Percentiles rank a stretch among this genome's conserved stretches.
Conservation (phyloP, 2,329 filamentous ascomycete species). For the Colletotrichum siamense region DNA sequence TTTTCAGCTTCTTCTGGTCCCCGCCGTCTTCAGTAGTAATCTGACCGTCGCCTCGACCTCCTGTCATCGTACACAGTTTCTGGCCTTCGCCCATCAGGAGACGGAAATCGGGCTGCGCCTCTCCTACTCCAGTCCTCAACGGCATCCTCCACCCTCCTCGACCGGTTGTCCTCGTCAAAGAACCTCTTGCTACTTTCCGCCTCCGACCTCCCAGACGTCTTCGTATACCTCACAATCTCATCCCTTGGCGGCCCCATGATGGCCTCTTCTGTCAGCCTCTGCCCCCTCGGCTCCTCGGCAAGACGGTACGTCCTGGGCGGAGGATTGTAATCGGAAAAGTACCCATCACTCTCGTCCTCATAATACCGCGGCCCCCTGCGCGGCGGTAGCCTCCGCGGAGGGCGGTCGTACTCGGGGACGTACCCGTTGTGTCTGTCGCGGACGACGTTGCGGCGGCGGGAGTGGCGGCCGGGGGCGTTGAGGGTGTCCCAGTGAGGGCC, state of each 20-base stretch:
- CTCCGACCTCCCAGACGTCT: neutral
- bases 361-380: constrained; percentile 12
- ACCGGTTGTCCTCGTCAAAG: neutral
- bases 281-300: neutral
- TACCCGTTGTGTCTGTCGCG: constrained; percentile 10
- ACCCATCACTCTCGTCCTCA: constrained; percentile 17
- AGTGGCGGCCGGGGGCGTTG: neutral
- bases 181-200: neutral
- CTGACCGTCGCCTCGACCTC: neutral
- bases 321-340: neutral
- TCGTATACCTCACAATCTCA: constrained; percentile 12
- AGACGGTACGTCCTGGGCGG: neutral
- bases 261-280: neutral
- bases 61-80: neutral
- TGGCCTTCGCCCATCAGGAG: neutral
- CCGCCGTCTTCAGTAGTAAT: neutral
- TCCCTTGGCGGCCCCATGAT: neutral
- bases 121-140: constrained; percentile 10
- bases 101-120: neutral
- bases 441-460: constrained; percentile 16
- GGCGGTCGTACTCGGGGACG: neutral
- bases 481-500: constrained; percentile 34
- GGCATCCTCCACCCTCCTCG: neutral
- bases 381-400: neutral
- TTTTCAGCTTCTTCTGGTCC: neutral